Base-by-base conservation (phyloP, 805 yeast genomes). In the Starmerella cellae region DNA sequence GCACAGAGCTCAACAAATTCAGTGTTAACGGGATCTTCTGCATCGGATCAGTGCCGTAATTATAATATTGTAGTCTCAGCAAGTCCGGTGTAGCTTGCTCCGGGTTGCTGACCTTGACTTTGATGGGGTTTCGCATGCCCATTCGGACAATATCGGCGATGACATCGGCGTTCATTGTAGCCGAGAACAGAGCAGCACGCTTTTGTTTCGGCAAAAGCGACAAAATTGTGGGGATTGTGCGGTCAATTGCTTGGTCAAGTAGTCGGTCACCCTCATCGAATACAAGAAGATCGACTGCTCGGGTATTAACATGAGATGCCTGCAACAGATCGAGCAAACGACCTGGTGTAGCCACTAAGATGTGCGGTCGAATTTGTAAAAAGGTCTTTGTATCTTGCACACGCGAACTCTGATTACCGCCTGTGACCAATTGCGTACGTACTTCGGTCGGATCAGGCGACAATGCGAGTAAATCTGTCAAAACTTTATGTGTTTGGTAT, bases 191-290 rank as follows among this genome's bases (percentile, higher is more conserved):
- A 1, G 97, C 98, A 0, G 94, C 84, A 55, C 98, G 70, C 55
- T 94, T 75, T 62, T 88, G 98, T 51, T 82, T 79, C 0, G 98
- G 98, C 23, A 91, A 63, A 35, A 70, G 58, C 27, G 73, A 67
- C 31, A 88, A 64, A 23, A 88, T 82, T 24, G 69, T 65, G 34
- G 77, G 74, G 34, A 82, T 74, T 35, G 84, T 85, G 33, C 65
- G 67, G 22, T 72, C 73, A 57, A 85, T 84, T 31, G 85, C 80
- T 22, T 76, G 59, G 57, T 87, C 97, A 27, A 88, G 65, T 28
- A 88, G 66, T 51, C 84, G 74, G 55, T 91, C 98, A 5, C 97
- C 97, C 62, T 91, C 97, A 60, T 91, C 98, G 32, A 91, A 59
- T 4, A 91, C 77, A 11, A 82, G 69, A 30, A 81, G 71, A 50